These are phyloP conservation scores for Atkinsonella texensis DNA, from an alignment of 2,329 filamentous ascomycete genomes.

Conservation along the genomic window DNA sequence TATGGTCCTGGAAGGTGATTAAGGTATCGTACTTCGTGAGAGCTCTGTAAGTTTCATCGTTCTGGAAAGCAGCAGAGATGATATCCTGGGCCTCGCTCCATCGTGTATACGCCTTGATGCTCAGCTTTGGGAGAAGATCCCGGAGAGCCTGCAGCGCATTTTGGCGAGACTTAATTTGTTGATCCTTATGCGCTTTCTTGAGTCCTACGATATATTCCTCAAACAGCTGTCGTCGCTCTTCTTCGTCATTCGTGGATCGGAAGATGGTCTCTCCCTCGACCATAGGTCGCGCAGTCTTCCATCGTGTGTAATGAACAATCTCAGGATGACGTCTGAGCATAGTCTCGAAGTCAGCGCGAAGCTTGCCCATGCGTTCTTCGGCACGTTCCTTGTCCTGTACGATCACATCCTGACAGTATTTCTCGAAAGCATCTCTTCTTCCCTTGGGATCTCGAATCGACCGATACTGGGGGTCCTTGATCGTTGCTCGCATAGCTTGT, in stretches of 20 bases:
- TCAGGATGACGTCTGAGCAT: slow-evolving; percentile 96
- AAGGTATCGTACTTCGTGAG: slow-evolving; percentile 84
- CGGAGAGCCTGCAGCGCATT: slow-evolving; percentile 76
- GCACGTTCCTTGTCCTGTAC: slow-evolving; percentile 89
- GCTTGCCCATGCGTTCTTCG: slow-evolving; percentile 82
- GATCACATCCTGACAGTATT: slow-evolving; percentile 83
- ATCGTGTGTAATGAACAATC: slow-evolving; percentile 92
- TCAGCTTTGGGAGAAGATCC: slow-evolving; percentile 63
- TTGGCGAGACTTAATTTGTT: slow-evolving; percentile 60
- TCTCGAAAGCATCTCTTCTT: slow-evolving; percentile 82
- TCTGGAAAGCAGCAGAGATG: slow-evolving; percentile 67
- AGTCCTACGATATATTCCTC: slow-evolving; percentile 85
- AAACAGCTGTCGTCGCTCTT: slow-evolving; percentile 79
- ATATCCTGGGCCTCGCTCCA: slow-evolving; percentile 84
- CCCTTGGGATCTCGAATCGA: slow-evolving; percentile 88
- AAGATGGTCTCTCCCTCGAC: slow-evolving; percentile 95
- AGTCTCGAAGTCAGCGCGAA: slow-evolving; percentile 84
- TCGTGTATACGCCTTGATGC: slow-evolving; percentile 84
- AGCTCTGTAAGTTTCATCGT: slow-evolving; percentile 72
- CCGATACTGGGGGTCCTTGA: slow-evolving; percentile 85
- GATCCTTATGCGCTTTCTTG: slow-evolving; percentile 67
- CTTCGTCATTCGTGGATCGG: slow-evolving; percentile 76
- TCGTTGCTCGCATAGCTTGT: slow-evolving; percentile 71
- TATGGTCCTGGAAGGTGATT: slow-evolving; percentile 87
- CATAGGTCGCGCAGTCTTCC: slow-evolving; percentile 90